These are phyloP conservation scores for Penicillium cataractarum DNA, from an alignment of 495 filamentous ascomycete species.

Conservation along the genomic window DNA sequence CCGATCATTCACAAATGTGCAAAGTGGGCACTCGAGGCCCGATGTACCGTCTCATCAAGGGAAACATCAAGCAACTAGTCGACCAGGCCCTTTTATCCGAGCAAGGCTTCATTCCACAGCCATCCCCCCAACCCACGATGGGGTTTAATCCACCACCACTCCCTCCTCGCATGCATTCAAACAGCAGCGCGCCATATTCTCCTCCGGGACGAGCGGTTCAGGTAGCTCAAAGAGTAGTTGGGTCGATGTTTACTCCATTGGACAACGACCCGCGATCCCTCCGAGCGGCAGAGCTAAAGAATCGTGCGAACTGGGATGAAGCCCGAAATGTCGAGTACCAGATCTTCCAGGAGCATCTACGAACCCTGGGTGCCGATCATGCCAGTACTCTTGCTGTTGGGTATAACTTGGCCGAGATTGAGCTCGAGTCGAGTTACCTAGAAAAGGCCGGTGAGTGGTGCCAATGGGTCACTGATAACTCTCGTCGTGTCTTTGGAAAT, in stretches of 20 bases:
- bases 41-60: slow-evolving; percentile 44
- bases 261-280: slow-evolving; percentile 41
- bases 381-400: slow-evolving; percentile 37
- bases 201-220: slow-evolving; percentile 24
- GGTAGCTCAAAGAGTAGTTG: slow-evolving; percentile 17
- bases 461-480: slow-evolving; percentile 40
- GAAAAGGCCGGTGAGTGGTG: slow-evolving; percentile 38
- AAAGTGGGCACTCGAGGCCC: slow-evolving; percentile 37
- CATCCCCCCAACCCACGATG: slow-evolving; percentile 13
- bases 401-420: slow-evolving; percentile 39
- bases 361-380: slow-evolving; percentile 39
- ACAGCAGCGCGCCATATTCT: slow-evolving; percentile 38
- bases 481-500: slow-evolving; percentile 36
- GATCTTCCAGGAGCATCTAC: slow-evolving; percentile 43
- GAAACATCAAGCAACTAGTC: slow-evolving; percentile 44
- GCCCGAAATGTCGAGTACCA: slow-evolving; percentile 39
- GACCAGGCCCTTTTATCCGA: slow-evolving; percentile 40
- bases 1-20: slow-evolving; percentile 47
- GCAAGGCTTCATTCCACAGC: slow-evolving; percentile 40
- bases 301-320: slow-evolving; percentile 37
- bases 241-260: slow-evolving; percentile 23
- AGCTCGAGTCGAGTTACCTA: slow-evolving; percentile 32
- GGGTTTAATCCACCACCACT: slow-evolving; percentile 29
- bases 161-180: slow-evolving; percentile 38
- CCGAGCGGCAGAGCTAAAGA: slow-evolving; percentile 35